phyloP scores from a whole-genome alignment of 495 filamentous ascomycete genomes.

The Tuber umbilicatum region DNA sequence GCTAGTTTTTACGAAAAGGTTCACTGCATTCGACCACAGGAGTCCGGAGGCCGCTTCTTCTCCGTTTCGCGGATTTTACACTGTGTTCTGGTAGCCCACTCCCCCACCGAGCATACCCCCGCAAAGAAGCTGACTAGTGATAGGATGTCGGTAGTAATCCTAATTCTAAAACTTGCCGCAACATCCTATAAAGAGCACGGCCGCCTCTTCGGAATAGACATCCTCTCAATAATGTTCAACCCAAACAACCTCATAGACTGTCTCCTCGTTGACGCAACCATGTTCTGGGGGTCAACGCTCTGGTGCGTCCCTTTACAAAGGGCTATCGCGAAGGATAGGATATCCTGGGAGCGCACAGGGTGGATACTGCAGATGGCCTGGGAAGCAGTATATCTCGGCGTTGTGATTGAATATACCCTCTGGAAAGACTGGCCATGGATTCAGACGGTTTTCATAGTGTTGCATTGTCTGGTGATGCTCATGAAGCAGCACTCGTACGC shows the following conservation, averaged over 20 bases:
- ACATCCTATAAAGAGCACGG: conserved; percentile 60
- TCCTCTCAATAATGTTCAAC: conserved; percentile 60
- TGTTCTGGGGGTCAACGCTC: conserved; percentile 55
- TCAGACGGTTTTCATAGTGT: conserved; percentile 59
- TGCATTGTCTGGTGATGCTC: conserved; percentile 63
- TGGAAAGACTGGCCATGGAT: conserved; percentile 72
- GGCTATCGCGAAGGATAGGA: conserved; percentile 48
- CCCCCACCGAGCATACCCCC: not conserved
- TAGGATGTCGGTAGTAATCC: conserved; percentile 54
- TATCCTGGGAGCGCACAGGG: conserved; percentile 58
- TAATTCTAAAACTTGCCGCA: conserved; percentile 57
- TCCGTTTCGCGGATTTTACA: conserved; percentile 69
- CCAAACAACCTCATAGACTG: conserved; percentile 58
- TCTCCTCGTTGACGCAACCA: conserved; percentile 58
- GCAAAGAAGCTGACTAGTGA: not conserved
- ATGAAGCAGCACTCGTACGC: conserved; percentile 77
- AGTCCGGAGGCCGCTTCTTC: conserved; percentile 53
- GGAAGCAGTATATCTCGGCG: conserved; percentile 56
- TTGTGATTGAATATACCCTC: conserved; percentile 55
- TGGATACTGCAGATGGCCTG: conserved; percentile 68
- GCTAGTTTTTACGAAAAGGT: conserved; percentile 61
- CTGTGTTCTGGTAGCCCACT: conserved; percentile 56
- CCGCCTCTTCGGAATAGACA: conserved; percentile 59
- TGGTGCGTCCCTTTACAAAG: conserved; percentile 55
- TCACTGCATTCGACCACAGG: conserved; percentile 64